Evolutionary conservation across 495 filamentous ascomycete genomes (phyloP).

Genomic region (Copromyces sp.): DNA sequence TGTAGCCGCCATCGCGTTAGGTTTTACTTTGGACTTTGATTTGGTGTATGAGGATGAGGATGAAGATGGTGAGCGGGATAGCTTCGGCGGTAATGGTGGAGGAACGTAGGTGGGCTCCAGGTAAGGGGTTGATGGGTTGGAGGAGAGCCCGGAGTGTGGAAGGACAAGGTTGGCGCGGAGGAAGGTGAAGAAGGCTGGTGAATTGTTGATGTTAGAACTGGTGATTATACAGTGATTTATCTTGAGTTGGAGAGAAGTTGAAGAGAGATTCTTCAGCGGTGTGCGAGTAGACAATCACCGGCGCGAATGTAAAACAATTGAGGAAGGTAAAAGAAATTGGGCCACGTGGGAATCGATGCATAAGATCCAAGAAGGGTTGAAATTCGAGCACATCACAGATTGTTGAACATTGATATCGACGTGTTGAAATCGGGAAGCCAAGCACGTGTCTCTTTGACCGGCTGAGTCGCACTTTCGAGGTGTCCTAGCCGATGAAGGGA

Average conservation of each 20-base stretch:
- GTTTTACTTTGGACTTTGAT: background rate
- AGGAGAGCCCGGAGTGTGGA: conserved; percentile 32
- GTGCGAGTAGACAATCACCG: background rate
- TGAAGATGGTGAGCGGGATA: background rate
- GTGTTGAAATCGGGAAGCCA: background rate
- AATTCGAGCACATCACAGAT: background rate
- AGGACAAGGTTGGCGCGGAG: conserved; percentile 46
- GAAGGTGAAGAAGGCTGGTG: conserved; percentile 45
- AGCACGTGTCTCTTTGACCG: background rate
- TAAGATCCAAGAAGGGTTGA: background rate
- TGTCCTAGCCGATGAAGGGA: background rate
- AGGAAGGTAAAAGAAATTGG: background rate
- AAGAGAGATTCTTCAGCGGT: background rate
- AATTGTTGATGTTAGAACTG: conserved; percentile 8
- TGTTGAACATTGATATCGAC: background rate
- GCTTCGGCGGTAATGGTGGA: background rate
- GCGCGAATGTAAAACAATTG: background rate
- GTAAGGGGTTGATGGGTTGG: conserved; percentile 29
- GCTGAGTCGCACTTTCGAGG: background rate
- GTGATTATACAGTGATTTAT: background rate
- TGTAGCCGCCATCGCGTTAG: background rate
- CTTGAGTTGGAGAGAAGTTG: background rate
- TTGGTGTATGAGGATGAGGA: background rate
- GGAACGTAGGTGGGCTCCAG: conserved; percentile 26
- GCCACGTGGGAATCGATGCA: background rate